phyloP scores from a whole-genome alignment of 2,329 filamentous ascomycete species.

The Fusarium vanettenii region DNA sequence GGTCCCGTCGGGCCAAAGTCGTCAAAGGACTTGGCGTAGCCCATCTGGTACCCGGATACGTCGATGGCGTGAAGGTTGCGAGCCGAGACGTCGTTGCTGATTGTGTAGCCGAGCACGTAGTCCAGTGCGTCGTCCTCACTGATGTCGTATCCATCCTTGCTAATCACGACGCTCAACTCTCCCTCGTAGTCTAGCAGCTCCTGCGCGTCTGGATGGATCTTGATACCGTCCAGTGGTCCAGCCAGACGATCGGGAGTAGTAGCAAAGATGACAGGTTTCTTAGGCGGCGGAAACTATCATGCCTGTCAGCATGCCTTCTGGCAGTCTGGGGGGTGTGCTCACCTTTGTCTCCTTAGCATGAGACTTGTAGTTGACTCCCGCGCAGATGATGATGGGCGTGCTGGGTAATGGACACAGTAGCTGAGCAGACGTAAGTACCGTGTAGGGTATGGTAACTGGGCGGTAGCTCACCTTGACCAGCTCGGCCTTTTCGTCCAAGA shows the following conservation, averaged over 20 bases:
- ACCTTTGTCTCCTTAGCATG: slow-evolving; percentile 12
- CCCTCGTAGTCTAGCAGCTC: slow-evolving; percentile 56
- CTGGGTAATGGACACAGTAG: slow-evolving; percentile 2
- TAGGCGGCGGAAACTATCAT: slow-evolving; percentile 5
- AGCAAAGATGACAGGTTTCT: slow-evolving; percentile 13
- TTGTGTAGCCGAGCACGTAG: slow-evolving; percentile 64
- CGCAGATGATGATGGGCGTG: slow-evolving; percentile 8
- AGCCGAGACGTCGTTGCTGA: slow-evolving; percentile 64
- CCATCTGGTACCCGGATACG: slow-evolving; percentile 8
- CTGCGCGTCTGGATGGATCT: slow-evolving; percentile 8
- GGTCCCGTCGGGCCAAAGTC: slow-evolving; percentile 9
- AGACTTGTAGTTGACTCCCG: slow-evolving; percentile 12
- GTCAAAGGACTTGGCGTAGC: slow-evolving; percentile 14
- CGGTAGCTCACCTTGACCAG: neutral
- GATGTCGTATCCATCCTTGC: slow-evolving; percentile 60
- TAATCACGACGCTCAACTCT: slow-evolving; percentile 60
- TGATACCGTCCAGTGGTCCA: slow-evolving; percentile 8
- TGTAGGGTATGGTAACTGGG: neutral
- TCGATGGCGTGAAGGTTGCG: slow-evolving; percentile 11
- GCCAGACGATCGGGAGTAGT: neutral
- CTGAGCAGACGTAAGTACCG: neutral
- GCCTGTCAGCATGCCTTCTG: neutral
- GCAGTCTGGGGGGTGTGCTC: neutral
- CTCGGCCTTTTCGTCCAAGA: slow-evolving; percentile 1
- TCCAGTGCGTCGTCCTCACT: slow-evolving; percentile 53